Percentiles rank a stretch among this genome's conserved stretches.
Evolutionary conservation across 495 filamentous ascomycete genomes (phyloP).

Genomic region (Xanthoparmelia taractica): DNA sequence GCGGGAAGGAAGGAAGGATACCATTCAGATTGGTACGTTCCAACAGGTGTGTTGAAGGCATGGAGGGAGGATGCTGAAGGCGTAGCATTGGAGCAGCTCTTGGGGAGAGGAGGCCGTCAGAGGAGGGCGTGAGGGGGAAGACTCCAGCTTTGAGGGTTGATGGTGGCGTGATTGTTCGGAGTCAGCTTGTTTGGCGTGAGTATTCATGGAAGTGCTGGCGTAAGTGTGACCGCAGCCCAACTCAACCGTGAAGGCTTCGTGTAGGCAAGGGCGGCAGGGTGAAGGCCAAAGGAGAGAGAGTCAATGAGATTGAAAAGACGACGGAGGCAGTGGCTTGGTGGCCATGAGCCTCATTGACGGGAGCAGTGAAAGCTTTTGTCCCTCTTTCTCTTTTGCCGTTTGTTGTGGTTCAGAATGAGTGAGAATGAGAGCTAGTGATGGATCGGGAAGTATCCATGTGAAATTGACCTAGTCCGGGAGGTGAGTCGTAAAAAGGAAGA

Average conservation of each 20-base stretch:
- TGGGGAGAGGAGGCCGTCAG: neutral
- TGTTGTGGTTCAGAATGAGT: conserved; percentile 12
- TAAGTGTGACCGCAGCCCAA: conserved; percentile 3
- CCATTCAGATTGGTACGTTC: conserved; percentile 15
- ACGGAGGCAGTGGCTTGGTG: conserved; percentile 6
- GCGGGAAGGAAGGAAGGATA: conserved; percentile 18
- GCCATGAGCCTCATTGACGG: conserved; percentile 15
- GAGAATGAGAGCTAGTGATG: conserved; percentile 27
- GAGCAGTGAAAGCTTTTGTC: conserved; percentile 10
- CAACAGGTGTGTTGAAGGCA: conserved; percentile 20
- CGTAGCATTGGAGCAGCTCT: conserved; percentile 19
- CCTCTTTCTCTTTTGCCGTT: conserved; percentile 6
- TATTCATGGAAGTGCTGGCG: conserved; percentile 8
- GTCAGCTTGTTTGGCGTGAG: conserved; percentile 1
- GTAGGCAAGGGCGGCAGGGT: neutral
- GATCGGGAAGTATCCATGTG: conserved; percentile 18
- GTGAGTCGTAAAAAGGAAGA: conserved; percentile 8
- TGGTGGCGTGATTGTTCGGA: neutral
- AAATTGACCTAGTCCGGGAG: conserved; percentile 10
- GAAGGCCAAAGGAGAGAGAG: conserved; percentile 6
- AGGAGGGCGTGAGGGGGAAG: neutral
- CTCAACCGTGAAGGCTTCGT: conserved; percentile 3
- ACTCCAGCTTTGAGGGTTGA: conserved; percentile 1
- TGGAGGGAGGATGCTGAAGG: conserved; percentile 18
- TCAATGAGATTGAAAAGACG: conserved; percentile 10